Conservation (phyloP, 148 eudicot genomes). For the Rhododendron mucronatum region DNA sequence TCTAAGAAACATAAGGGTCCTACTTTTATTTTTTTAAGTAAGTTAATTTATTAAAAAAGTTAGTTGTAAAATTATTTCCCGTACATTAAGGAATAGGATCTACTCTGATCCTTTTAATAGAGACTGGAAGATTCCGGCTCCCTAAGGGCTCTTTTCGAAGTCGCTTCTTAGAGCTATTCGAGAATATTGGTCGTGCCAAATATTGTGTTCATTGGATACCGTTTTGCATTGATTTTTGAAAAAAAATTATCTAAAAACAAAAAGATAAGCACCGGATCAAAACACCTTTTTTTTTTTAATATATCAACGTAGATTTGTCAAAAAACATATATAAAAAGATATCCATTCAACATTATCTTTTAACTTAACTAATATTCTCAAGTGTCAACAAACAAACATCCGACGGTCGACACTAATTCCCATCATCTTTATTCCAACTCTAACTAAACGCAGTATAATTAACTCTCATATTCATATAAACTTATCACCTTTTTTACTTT, state of each 20-base stretch:
- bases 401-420: no score
- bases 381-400: no score
- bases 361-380: no score
- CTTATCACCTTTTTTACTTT: no score
- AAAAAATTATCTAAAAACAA: background rate
- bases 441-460: no score
- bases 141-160: background rate
- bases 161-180: background rate
- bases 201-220: background rate
- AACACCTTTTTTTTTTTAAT: background rate
- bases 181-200: background rate
- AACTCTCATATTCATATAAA: no score
- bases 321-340: background rate
- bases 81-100: no score
- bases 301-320: background rate
- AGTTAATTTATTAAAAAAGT: background rate
- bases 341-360: no score
- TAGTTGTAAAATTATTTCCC: no score
- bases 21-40: background rate
- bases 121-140: background rate
- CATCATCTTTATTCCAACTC: no score
- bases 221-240: background rate
- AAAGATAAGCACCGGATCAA: background rate
- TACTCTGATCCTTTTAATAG: no score
- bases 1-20: background rate